Conservation (phyloP, 306 rosid genomes). For the Rosa chinensis region DNA sequence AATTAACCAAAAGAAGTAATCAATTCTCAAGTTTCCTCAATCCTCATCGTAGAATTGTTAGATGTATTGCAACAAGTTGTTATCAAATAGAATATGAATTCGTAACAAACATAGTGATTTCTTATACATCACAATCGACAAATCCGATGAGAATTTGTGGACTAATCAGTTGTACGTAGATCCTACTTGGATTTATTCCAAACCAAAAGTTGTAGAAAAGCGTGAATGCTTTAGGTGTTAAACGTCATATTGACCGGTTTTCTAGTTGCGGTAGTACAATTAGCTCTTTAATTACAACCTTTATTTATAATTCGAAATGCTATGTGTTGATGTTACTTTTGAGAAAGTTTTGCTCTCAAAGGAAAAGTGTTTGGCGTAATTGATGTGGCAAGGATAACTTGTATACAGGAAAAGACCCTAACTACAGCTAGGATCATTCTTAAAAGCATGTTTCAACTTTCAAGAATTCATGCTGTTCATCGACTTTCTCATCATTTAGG, state of each 20-base stretch:
- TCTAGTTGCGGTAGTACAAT: too few relatives aligned
- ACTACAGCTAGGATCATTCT: not conserved
- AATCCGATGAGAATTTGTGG: not conserved
- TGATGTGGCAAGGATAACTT: not conserved
- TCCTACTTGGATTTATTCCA: not conserved
- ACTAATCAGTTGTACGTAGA: not conserved
- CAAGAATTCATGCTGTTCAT: not conserved
- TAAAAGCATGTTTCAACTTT: not conserved
- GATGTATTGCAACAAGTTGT: not conserved
- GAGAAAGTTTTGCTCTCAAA: not conserved
- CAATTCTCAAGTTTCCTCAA: not conserved
- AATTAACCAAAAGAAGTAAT: not conserved
- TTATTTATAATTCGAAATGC: constrained; percentile 36
- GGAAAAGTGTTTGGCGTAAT: not conserved
- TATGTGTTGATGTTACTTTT: not conserved
- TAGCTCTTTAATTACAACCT: too few relatives aligned
- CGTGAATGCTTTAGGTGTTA: not conserved
- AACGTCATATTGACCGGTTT: not conserved
- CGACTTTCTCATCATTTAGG: not conserved
- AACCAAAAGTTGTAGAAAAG: not conserved
- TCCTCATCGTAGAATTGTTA: not conserved
- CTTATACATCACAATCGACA: not conserved
- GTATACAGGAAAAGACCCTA: not conserved
- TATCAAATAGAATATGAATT: not conserved
- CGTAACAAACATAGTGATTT: not conserved